Base-by-base conservation (phyloP, 2,329 filamentous ascomycete genomes). In the Sclerotinia trifoliorum region DNA sequence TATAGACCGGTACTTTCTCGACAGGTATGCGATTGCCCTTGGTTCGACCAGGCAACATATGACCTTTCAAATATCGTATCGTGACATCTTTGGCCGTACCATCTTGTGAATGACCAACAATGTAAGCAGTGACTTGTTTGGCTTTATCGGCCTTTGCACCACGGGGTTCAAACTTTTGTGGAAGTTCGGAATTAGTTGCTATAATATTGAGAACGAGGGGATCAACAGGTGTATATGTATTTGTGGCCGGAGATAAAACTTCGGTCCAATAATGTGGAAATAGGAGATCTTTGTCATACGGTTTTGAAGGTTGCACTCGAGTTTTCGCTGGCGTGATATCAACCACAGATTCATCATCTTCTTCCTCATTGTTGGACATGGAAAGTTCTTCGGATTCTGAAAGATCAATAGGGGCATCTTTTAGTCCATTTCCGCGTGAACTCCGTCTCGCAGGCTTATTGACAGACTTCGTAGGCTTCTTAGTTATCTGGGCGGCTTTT, bases 211-310 rank as follows among this genome's bases (percentile, higher is more conserved):
- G 79, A 42, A 93, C 86, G 7, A 92, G 81, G 0, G 92, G 84
- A 68, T 97, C 94, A 2, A 97, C 90, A 0, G 93, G 85, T 11
- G 95, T 84, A 68, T 91, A 93, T 61, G 87, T 92, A 66, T 92
- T 87, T 0, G 92, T 94, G 4, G 92, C 83, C 2, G 93, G 90
- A 0, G 94, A 97, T 2, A 95, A 82, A 3, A 92, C 90, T 78
- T 99, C 95, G 0, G 91, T 90, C 95, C 95, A 99, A 78, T 98
- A 98, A 63, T 91, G 90, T 1, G 95, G 94, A 72, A 90, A 95
- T 2, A 89, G 86, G 39, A 97, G 83, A 73, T 96, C 93, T 26
- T 84, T 83, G 73, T 96, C 93, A 74, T 89, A 91, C 66, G 84
- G 82, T 69, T 82, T 83, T 17, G 74, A 74, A n/a, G 72, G 67